Evolutionary conservation across 805 yeast species (phyloP), one percentile per base, ranked within the genome.

Genomic region (Teunomyces tritomae): DNA sequence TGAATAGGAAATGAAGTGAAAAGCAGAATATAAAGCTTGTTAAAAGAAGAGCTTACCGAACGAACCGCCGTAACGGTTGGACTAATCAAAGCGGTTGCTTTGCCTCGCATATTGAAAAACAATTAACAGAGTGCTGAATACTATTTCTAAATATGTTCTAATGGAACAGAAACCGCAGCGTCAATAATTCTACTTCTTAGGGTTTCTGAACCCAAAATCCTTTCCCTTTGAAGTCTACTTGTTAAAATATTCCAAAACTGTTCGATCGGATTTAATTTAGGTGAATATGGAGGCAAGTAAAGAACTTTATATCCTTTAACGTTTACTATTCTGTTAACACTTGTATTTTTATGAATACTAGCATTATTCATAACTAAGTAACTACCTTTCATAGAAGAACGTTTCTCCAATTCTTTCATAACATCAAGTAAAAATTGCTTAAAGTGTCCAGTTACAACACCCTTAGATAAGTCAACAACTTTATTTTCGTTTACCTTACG

Each of bases 281-380:
- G 56, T 20, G 51, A 49, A 39, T 39, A 53, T 36, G 52, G 56
- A n/a, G 54, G 53, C 14, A 51, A 43, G 32, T 47, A 53, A 10
- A 51, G 45, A 26, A 48, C 29, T 37, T 45, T 49, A 28, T 53
- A 49, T 13, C 55, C 54, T 40, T 49, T 39, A 13, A 41, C 47
- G 13, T 27, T 13, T 11, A 51, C 43, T 27, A 51, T 49, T 32
- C 55, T 48, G 17, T 28, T 30, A 37, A 55, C 46, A 43, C 47
- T 46, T 17, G 41, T 28, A 34, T 49, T 45, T 34, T 51, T 46
- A 39, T 52, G 49, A 43, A 53, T 53, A 45, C 51, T 48, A 27
- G 52, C 55, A 48, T 55, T 52, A 45, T 54, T 53, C 51, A 51
- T 45, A 32, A 50, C 47, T 20, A 51, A 45, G 34, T 39, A 47